Conservation (phyloP, 768 basidiomycete species). For the Serendipita sp. region DNA sequence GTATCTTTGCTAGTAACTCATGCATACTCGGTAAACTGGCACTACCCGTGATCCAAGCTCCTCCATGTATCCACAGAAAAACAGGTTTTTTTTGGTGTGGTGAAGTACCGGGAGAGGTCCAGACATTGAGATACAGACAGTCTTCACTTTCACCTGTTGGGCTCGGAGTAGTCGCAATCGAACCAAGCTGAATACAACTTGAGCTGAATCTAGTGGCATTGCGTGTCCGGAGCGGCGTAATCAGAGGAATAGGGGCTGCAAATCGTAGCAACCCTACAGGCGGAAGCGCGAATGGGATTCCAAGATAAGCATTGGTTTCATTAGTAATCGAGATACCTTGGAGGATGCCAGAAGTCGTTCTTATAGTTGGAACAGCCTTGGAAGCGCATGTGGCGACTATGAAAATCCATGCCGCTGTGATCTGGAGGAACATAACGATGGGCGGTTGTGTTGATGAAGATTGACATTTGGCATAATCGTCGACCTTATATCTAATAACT, state of each 20-base stretch:
- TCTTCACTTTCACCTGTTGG: constrained; percentile 17
- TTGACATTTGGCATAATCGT: too few species aligned
- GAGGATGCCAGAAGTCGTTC: not conserved
- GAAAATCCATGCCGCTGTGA: not conserved
- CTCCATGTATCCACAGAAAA: constrained; percentile 12
- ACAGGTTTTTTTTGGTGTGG: constrained; percentile 16
- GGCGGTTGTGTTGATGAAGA: too few species aligned
- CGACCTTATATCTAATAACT: too few species aligned
- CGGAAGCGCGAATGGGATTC: constrained; percentile 43
- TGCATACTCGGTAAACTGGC: constrained; percentile 38
- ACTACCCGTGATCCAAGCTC: not conserved
- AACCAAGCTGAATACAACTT: constrained; percentile 17
- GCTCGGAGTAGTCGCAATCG: constrained; percentile 16
- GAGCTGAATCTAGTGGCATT: constrained; percentile 16
- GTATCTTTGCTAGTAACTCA: too few species aligned
- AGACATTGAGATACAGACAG: constrained; percentile 16
- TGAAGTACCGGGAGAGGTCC: constrained; percentile 15
- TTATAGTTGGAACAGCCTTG: not conserved
- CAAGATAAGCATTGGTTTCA: constrained; percentile 33
- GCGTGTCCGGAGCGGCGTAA: constrained; percentile 12
- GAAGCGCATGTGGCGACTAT: not conserved
- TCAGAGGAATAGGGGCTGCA: constrained; percentile 34
- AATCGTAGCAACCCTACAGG: constrained; percentile 43
- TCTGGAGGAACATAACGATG: too few species aligned
- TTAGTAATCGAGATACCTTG: not conserved